Evolutionary conservation across 1,284 basidiomycete species (phyloP).

Genomic region (Mycena citricolor): DNA sequence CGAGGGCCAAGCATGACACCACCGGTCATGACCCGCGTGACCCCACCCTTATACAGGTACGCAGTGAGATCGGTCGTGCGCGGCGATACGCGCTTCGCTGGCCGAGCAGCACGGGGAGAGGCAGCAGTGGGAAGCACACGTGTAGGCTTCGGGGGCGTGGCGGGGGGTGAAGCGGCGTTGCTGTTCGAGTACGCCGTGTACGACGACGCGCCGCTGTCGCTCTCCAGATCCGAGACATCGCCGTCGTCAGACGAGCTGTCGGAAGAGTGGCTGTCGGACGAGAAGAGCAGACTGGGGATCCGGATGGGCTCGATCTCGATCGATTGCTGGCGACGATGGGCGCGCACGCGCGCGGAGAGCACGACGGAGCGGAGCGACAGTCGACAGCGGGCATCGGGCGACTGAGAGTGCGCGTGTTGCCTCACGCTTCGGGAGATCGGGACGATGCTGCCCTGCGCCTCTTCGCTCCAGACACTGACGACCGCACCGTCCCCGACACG

Average conservation of each 20-base stretch:
- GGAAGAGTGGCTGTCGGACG: slow-evolving; percentile 2
- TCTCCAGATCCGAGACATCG: too few species aligned
- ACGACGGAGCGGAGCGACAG: slow-evolving; percentile 12
- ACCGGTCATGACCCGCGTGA: slow-evolving; percentile 10
- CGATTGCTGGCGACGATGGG: slow-evolving; percentile 6
- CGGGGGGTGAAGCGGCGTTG: too few species aligned
- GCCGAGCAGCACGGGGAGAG: too few species aligned
- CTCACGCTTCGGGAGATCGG: slow-evolving; percentile 10
- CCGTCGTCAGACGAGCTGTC: slow-evolving; percentile 5
- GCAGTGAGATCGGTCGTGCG: slow-evolving; percentile 1
- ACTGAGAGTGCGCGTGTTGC: slow-evolving; percentile 3
- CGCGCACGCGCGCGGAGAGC: slow-evolving; percentile 14
- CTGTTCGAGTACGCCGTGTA: too few species aligned
- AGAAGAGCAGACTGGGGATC: slow-evolving; percentile 2
- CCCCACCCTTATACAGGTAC: slow-evolving; percentile 8
- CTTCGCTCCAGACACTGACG: slow-evolving; percentile 17
- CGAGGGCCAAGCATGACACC: slow-evolving; percentile 17
- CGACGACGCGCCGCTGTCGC: background rate
- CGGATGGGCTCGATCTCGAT: slow-evolving; percentile 3
- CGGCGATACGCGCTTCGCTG: too few species aligned
- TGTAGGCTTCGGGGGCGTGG: too few species aligned
- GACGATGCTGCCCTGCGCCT: slow-evolving; percentile 15
- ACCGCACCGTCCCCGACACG: slow-evolving; percentile 8
- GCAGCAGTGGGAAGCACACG: too few species aligned
- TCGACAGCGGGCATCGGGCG: slow-evolving; percentile 10